These are phyloP conservation scores for Bryoglossum gracile DNA, from an alignment of 495 filamentous ascomycete genomes.

Conservation along the genomic window DNA sequence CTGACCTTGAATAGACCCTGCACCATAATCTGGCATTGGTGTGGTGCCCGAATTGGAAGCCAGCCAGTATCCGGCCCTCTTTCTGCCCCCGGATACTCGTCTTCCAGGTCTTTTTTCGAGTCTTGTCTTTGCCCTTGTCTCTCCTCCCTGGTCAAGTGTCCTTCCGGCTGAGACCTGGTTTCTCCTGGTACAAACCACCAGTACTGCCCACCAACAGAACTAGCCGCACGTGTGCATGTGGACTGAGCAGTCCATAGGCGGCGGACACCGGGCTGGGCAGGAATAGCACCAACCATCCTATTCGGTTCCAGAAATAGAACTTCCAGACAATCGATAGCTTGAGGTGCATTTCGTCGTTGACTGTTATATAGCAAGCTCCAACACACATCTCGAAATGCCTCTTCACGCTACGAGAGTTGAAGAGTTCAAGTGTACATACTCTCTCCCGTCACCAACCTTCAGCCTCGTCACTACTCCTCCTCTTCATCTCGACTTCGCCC, in stretches of 20 bases:
- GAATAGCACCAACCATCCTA: slow-evolving; percentile 19
- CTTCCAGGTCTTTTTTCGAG: not conserved
- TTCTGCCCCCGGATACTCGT: slow-evolving; percentile 4
- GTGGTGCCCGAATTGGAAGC: slow-evolving; percentile 11
- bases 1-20: too few relatives aligned
- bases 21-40: slow-evolving; percentile 8
- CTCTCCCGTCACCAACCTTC: slow-evolving; percentile 9
- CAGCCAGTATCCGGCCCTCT: not conserved
- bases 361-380: slow-evolving; percentile 22
- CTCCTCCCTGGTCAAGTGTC: too few relatives aligned
- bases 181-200: slow-evolving; percentile 9
- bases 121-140: not conserved
- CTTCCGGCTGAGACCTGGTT: slow-evolving; percentile 6
- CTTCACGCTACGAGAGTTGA: slow-evolving; percentile 18
- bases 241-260: slow-evolving; percentile 6
- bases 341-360: slow-evolving; percentile 11
- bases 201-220: slow-evolving; percentile 7
- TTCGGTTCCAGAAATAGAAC: slow-evolving; percentile 21
- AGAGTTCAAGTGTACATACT: slow-evolving; percentile 18
- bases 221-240: slow-evolving; percentile 23
- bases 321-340: slow-evolving; percentile 9
- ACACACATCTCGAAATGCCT: slow-evolving; percentile 10
- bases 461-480: slow-evolving; percentile 1
- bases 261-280: slow-evolving; percentile 7
- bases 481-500: slow-evolving; percentile 4